phyloP scores from a whole-genome alignment of 805 yeast genomes.

The Lachancea thermotolerans region DNA sequence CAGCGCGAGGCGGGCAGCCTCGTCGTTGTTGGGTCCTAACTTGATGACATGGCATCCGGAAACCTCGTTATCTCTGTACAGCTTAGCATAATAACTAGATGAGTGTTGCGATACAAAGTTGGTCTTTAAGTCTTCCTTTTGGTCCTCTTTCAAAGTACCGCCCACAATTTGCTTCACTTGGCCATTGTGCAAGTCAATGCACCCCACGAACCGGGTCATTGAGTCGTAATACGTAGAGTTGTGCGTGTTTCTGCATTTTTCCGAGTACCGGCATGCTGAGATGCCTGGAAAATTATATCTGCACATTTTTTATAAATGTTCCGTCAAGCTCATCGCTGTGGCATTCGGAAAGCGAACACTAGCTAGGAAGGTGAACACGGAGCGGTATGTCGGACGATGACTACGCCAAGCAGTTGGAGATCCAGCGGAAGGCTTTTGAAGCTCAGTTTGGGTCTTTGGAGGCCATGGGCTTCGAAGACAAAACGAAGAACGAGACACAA shows the following conservation, averaged over 20 bases:
- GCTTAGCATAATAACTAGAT: constrained; percentile 63
- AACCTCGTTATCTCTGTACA: constrained; percentile 56
- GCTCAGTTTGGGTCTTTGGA: constrained; percentile 58
- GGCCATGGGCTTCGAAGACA: constrained; percentile 46
- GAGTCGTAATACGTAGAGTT: not conserved
- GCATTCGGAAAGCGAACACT: not conserved
- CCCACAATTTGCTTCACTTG: constrained; percentile 97
- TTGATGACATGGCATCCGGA: constrained; percentile 89
- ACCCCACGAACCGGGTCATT: constrained; percentile 88
- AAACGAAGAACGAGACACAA: constrained; percentile 24
- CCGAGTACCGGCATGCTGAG: not conserved
- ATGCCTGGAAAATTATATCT: not conserved
- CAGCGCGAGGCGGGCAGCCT: constrained; percentile 74
- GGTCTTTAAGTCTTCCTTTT: constrained; percentile 44
- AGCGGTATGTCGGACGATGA: constrained; percentile 10
- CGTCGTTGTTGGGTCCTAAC: constrained; percentile 76
- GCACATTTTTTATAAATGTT: not conserved
- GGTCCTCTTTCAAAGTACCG: constrained; percentile 66
- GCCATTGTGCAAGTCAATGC: constrained; percentile 93
- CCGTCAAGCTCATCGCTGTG: not conserved
- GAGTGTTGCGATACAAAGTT: constrained; percentile 76
- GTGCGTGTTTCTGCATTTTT: not conserved
- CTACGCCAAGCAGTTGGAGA: constrained; percentile 35
- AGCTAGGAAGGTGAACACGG: not conserved
- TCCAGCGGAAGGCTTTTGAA: constrained; percentile 54